Evolutionary conservation across 768 basidiomycete genomes (phyloP).

Genomic region (Lentinula detonsa): DNA sequence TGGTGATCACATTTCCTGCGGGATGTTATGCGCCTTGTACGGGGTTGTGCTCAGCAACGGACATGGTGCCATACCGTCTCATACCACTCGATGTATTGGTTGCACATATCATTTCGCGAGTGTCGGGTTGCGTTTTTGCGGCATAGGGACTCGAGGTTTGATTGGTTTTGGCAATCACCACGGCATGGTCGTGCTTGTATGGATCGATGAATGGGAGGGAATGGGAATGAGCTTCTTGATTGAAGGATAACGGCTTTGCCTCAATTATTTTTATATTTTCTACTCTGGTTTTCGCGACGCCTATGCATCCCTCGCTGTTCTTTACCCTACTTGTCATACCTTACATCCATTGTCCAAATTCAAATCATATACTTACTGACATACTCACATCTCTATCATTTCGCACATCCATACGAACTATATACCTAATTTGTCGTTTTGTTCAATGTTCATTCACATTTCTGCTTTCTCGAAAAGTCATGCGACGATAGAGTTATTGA

Average conservation of each 20-base stretch:
- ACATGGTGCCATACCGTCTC: not conserved
- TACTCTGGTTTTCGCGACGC: not conserved
- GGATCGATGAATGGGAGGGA: not conserved
- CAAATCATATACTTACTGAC: not conserved
- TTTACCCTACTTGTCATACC: not conserved
- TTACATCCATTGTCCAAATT: not conserved
- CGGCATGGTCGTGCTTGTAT: not conserved
- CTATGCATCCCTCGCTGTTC: not conserved
- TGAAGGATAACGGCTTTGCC: not conserved
- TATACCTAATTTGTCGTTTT: not conserved
- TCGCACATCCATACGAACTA: not conserved
- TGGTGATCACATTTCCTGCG: not conserved
- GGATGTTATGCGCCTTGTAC: not conserved
- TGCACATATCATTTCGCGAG: not conserved
- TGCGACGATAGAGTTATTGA: too few species aligned
- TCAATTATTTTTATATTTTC: not conserved
- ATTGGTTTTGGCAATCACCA: not conserved
- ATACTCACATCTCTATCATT: not conserved
- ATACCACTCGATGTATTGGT: not conserved
- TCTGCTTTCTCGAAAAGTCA: too few species aligned
- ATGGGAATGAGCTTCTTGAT: not conserved
- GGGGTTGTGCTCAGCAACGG: not conserved
- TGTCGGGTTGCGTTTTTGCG: not conserved
- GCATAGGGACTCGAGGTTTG: too few species aligned
- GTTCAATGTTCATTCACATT: not conserved